Base-by-base conservation (phyloP, 345 rosid species). In the Cardamine resedifolia region DNA sequence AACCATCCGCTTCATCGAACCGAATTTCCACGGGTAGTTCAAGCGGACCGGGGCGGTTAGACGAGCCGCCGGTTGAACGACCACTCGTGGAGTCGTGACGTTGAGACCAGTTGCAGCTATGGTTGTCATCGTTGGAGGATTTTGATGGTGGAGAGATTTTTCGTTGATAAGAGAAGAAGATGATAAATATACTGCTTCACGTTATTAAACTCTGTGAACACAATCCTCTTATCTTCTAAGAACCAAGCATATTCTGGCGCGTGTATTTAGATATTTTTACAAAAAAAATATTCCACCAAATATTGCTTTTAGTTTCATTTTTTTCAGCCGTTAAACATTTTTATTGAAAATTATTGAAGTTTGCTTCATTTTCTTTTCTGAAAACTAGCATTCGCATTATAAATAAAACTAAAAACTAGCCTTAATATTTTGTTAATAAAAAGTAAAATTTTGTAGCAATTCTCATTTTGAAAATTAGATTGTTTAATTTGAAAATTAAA, bases 201-300 rank as follows among this genome's bases (percentile, higher is more conserved):
- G 48, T 2, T 19, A 2, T 49, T 21, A 27, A 49, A 28, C 48
- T 52, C 72, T 45, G 52, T 26, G 85, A 58, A 56, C 95, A 70
- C 85, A 34, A 23, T 78, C 68, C 76, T 86, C 98, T 94, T 89
- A 94, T 94, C 97, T 16, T 24, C 5, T 72, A 7, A 4, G 2
- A 45, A 11, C 89, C 90, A 86, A 63, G 70, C 18, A 19, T 3
- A 3, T 26, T 23, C 21, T 74, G 68, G 83, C 96, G 67, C 87
- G 87, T 84, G 77, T 57, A 1, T 10, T 61, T 33, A 49, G 66
- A 76, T 52, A 65, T 63, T 34, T 31, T 43, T 18, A 14, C 19
- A 26, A 10, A 56, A 10, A 56, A 16, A 41, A 8, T 53, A 55
- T 63, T 52, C 31, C 45, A 52, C 16, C 15, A 51, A 52, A 49